These are phyloP conservation scores for Neopestalotiopsis sp. DNA, from an alignment of 2,329 filamentous ascomycete species.

Conservation along the genomic window DNA sequence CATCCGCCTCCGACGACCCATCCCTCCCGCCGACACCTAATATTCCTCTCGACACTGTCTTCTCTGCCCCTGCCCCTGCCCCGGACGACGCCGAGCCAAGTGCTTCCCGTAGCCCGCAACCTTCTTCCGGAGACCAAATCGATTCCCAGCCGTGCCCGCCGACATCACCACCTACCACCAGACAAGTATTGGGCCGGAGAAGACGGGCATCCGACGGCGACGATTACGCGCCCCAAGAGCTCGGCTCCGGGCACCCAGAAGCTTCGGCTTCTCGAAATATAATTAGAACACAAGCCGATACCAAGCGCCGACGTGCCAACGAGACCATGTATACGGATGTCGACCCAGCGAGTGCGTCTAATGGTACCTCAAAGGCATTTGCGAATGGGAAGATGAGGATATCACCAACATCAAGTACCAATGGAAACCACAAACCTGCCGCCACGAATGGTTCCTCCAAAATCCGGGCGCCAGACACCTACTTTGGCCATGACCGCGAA, in stretches of 20 bases:
- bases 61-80: slow-evolving; percentile 48
- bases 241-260: slow-evolving; percentile 27
- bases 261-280: slow-evolving; percentile 26
- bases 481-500: slow-evolving; percentile 87
- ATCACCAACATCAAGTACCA: slow-evolving; percentile 42
- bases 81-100: slow-evolving; percentile 25
- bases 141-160: slow-evolving; percentile 25
- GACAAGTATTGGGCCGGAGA: slow-evolving; percentile 60
- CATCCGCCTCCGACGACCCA: slow-evolving; percentile 72
- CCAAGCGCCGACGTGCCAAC: slow-evolving; percentile 64
- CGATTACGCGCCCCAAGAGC: slow-evolving; percentile 34
- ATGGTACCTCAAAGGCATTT: slow-evolving; percentile 56
- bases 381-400: slow-evolving; percentile 62
- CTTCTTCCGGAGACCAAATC: slow-evolving; percentile 23
- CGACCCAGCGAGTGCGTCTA: slow-evolving; percentile 53
- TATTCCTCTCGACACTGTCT: slow-evolving; percentile 51
- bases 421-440: slow-evolving; percentile 53
- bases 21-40: slow-evolving; percentile 59
- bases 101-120: slow-evolving; percentile 25
- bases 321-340: slow-evolving; percentile 68
- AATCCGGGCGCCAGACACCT: slow-evolving; percentile 45
- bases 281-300: slow-evolving; percentile 38
- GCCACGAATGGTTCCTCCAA: slow-evolving; percentile 61
- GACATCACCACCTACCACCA: slow-evolving; percentile 26
- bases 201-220: slow-evolving; percentile 50